A percentile compares a stretch with the other conserved stretches of the same genome.
Conservation (phyloP, 768 basidiomycete genomes). For the Mycena metata region DNA sequence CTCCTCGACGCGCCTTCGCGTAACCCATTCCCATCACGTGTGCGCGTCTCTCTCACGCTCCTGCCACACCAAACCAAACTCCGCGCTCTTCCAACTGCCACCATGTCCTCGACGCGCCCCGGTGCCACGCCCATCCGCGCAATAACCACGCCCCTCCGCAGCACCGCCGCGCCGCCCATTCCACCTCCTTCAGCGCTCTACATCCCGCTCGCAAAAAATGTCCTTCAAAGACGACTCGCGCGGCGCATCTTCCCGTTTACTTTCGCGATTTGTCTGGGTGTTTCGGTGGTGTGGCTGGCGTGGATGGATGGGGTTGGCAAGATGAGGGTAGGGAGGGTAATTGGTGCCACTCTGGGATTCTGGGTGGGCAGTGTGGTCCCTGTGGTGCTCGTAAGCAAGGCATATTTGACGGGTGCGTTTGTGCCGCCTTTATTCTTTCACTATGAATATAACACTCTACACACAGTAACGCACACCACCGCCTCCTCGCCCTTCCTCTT, state of each 20-base stretch:
- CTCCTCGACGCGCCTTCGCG: no score
- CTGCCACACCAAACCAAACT: no score
- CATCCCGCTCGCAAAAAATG: constrained; percentile 58
- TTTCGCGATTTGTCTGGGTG: constrained; percentile 60
- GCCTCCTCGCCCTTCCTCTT: constrained; percentile 26
- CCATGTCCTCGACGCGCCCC: no score
- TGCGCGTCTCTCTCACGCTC: no score
- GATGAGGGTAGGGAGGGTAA: constrained; percentile 38
- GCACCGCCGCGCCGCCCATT: constrained; percentile 67
- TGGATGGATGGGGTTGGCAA: constrained; percentile 47
- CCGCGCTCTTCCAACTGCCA: no score
- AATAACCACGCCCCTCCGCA: constrained; percentile 58
- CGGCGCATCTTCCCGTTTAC: constrained; percentile 68
- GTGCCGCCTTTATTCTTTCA: neutral
- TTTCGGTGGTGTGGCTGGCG: constrained; percentile 55
- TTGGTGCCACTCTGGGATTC: constrained; percentile 50
- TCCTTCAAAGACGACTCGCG: constrained; percentile 72
- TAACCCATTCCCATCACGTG: no score
- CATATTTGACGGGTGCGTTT: constrained; percentile 70
- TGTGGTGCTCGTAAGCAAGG: constrained; percentile 68
- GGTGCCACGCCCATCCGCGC: constrained; percentile 59
- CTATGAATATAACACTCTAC: neutral
- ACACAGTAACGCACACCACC: constrained; percentile 30
- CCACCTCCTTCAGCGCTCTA: constrained; percentile 71
- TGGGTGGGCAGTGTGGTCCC: constrained; percentile 73